Percentiles rank a stretch among this genome's conserved stretches.
Conservation (phyloP, 306 rosid species). For the Cicer cuneatum region DNA sequence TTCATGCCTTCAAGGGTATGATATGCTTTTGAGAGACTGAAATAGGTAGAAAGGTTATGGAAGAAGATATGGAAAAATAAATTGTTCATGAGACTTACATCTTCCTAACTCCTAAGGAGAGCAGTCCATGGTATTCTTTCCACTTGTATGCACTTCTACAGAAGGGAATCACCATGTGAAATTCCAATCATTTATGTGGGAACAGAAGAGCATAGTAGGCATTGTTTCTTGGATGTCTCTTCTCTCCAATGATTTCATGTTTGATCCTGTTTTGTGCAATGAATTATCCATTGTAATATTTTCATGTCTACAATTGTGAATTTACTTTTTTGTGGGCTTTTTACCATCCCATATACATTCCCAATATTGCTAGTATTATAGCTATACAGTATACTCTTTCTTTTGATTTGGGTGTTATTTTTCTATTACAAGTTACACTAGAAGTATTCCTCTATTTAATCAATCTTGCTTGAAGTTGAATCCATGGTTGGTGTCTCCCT, state of each 20-base stretch:
- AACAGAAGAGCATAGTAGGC: neutral
- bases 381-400: neutral
- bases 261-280: neutral
- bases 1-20: neutral
- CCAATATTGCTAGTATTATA: neutral
- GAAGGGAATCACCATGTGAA: neutral
- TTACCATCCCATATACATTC: neutral
- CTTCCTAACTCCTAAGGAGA: neutral
- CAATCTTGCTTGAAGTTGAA: conserved; percentile 3
- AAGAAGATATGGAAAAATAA: neutral
- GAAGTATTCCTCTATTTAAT: conserved; percentile 5
- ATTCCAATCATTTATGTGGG: neutral
- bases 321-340: neutral
- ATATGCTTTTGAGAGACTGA: conserved; percentile 8
- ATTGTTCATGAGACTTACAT: neutral
- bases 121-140: neutral
- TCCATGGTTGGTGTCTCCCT: conserved; percentile 3
- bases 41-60: neutral
- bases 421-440: neutral
- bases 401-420: conserved; percentile 7
- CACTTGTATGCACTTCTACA: conserved; percentile 7
- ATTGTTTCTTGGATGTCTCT: neutral
- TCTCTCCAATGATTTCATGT: conserved; percentile 5
- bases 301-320: neutral
- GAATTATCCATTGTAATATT: neutral